Evolutionary conservation across 2,329 filamentous ascomycete species (phyloP).

Genomic region (Rasamsonia emersonii): DNA sequence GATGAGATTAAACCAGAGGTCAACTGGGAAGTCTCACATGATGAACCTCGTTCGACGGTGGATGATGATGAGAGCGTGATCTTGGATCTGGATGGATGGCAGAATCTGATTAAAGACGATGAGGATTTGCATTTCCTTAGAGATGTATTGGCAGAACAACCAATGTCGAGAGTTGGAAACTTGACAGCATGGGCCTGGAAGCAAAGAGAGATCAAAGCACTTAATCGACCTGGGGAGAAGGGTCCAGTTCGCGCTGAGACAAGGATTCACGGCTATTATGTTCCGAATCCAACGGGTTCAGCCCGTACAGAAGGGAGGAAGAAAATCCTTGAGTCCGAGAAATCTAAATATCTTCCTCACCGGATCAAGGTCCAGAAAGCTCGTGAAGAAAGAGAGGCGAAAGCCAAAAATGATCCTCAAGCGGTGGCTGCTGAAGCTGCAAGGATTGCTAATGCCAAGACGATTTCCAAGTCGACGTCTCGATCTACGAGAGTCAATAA

Average conservation of each 20-base stretch:
- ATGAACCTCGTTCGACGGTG: constrained; percentile 54
- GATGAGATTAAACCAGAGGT: constrained; percentile 41
- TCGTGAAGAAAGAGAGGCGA: constrained; percentile 78
- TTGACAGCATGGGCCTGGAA: constrained; percentile 60
- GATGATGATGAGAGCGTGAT: constrained; percentile 56
- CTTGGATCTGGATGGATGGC: constrained; percentile 63
- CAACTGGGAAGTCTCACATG: constrained; percentile 52
- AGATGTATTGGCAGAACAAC: constrained; percentile 40
- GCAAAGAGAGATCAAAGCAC: constrained; percentile 62
- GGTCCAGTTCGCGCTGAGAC: constrained; percentile 46
- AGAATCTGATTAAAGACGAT: constrained; percentile 59
- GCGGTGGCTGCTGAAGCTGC: constrained; percentile 61
- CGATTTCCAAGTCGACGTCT: constrained; percentile 78
- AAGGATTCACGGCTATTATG: constrained; percentile 63
- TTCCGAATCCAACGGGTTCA: constrained; percentile 74
- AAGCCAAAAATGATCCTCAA: constrained; percentile 54
- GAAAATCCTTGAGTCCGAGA: constrained; percentile 94
- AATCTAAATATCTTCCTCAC: constrained; percentile 95
- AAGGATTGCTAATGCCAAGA: constrained; percentile 68
- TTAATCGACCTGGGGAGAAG: constrained; percentile 51
- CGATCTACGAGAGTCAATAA: constrained; percentile 93
- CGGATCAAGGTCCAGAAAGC: constrained; percentile 92
- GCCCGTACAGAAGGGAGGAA: constrained; percentile 89
- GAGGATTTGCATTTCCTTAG: constrained; percentile 55
- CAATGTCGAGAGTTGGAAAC: constrained; percentile 46